Evolutionary conservation across 441 rosid species (phyloP).

Genomic region (Manihot esculenta): DNA sequence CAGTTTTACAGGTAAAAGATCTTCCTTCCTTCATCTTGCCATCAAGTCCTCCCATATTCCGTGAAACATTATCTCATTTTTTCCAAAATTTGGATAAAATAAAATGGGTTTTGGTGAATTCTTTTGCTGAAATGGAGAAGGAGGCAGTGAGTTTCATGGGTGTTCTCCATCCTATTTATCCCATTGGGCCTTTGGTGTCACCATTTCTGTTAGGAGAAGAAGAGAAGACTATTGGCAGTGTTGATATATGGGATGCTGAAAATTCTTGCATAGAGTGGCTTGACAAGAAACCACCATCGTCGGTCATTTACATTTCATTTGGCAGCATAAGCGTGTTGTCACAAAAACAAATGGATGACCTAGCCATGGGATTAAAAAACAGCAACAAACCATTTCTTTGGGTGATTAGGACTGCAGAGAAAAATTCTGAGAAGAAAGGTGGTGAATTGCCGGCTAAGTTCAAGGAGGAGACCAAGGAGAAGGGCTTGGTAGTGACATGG

Average conservation of each 20-base stretch:
- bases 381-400: conserved; percentile 56
- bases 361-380: conserved; percentile 47
- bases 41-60: conserved; percentile 19
- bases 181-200: conserved; percentile 64
- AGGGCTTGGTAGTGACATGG: conserved; percentile 60
- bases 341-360: conserved; percentile 60
- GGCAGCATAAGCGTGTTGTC: conserved; percentile 50
- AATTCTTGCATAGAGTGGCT: conserved; percentile 61
- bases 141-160: conserved; percentile 54
- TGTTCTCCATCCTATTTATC: conserved; percentile 35
- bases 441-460: conserved; percentile 49
- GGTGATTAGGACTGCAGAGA: conserved; percentile 55
- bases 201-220: conserved; percentile 43
- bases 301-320: conserved; percentile 72
- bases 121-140: conserved; percentile 56
- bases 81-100: conserved; percentile 32
- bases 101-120: conserved; percentile 49
- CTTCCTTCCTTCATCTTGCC: conserved; percentile 53
- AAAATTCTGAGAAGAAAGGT: conserved; percentile 9
- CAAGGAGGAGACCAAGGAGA: conserved; percentile 45
- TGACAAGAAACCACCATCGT: conserved; percentile 47
- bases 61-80: conserved; percentile 26
- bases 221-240: conserved; percentile 28
- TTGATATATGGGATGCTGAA: conserved; percentile 40
- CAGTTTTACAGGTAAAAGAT: conserved; percentile 37